A percentile compares a stretch with the other conserved stretches of the same genome.
phyloP scores from a whole-genome alignment of 331 rosid genomes.

The Telfairia occidentalis region DNA sequence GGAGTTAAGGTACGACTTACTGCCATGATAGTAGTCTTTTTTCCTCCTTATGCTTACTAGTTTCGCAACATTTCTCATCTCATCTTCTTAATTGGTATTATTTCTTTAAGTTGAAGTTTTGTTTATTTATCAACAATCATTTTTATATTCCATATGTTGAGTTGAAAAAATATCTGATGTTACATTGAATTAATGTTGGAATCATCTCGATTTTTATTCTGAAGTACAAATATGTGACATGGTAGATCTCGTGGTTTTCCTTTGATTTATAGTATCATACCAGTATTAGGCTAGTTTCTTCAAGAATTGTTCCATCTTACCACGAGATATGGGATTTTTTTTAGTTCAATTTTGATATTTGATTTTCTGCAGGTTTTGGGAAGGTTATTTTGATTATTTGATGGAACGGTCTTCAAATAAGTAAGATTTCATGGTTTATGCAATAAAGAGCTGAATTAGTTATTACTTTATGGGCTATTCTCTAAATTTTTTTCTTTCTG shows the following conservation, averaged over 20 bases:
- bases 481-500: not conserved
- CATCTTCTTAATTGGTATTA: not conserved
- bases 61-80: not conserved
- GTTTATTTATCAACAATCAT: not conserved
- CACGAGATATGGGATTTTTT: not conserved
- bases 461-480: conserved; percentile 1
- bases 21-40: not conserved
- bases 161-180: not conserved
- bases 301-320: not conserved
- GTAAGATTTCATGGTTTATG: conserved; percentile 30
- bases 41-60: not conserved
- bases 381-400: conserved; percentile 87
- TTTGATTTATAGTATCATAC: not conserved
- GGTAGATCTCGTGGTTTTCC: not conserved
- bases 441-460: not conserved
- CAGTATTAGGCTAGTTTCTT: not conserved
- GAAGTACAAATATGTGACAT: not conserved
- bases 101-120: not conserved
- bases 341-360: not conserved
- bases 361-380: conserved; percentile 67
- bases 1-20: conserved; percentile 62
- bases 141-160: not conserved
- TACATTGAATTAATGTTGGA: not conserved
- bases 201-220: not conserved
- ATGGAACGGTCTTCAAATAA: conserved; percentile 82